These are phyloP conservation scores for Laburnicola sp. DNA, from an alignment of 2,329 filamentous ascomycete genomes.

Conservation along the genomic window DNA sequence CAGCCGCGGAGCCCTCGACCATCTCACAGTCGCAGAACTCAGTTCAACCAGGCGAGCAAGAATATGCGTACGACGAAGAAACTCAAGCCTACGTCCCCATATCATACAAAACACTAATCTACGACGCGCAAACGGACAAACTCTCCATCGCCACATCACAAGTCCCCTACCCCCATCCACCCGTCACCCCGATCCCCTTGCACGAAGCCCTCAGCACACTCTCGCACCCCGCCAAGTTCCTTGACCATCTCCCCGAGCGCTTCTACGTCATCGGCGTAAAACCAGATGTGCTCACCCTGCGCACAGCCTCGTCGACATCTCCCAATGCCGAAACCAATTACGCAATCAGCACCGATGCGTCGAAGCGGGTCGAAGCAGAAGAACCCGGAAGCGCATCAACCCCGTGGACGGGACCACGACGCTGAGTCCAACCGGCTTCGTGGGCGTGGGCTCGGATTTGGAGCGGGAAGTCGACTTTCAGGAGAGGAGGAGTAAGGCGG, in stretches of 20 bases:
- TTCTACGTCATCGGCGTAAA: constrained; percentile 36
- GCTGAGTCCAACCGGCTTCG: constrained; percentile 40
- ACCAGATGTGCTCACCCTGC: constrained; percentile 31
- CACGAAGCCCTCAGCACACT: constrained; percentile 34
- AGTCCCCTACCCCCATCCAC: constrained; percentile 9
- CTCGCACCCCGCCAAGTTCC: constrained; percentile 31
- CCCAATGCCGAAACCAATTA: neutral
- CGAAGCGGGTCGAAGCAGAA: neutral
- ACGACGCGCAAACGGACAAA: constrained; percentile 1
- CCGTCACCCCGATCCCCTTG: constrained; percentile 25
- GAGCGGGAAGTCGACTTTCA: constrained; percentile 29
- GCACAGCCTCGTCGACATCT: constrained; percentile 10
- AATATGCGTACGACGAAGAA: constrained; percentile 28
- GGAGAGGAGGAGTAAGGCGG: constrained; percentile 28
- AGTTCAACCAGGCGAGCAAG: constrained; percentile 18
- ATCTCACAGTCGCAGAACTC: no score
- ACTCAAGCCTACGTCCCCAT: constrained; percentile 31
- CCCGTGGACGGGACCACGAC: constrained; percentile 43
- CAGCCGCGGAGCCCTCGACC: no score
- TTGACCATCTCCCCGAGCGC: constrained; percentile 31
- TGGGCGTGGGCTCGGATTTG: constrained; percentile 26
- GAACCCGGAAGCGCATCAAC: constrained; percentile 23
- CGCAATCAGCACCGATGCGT: neutral
- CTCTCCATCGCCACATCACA: constrained; percentile 11
- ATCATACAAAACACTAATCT: constrained; percentile 19